Evolutionary conservation across 352 stramenopile species (phyloP), one percentile per base, ranked within the genome.

Genomic region (Globisporangium megalacanthum): DNA sequence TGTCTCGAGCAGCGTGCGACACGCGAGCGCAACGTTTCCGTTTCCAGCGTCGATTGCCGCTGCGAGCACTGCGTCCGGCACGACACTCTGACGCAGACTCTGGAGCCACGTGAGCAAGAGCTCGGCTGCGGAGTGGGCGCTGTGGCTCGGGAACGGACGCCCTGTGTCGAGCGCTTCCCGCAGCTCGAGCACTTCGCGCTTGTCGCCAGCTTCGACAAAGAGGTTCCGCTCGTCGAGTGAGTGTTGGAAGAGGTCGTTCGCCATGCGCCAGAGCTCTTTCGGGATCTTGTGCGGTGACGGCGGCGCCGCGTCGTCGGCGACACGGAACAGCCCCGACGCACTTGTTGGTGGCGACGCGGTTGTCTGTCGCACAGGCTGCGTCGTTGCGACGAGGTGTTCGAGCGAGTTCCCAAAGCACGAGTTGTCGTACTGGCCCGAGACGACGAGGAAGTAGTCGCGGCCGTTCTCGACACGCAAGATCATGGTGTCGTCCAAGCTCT

Each of bases 221-320:
- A 96, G 41, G 42, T 94, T 92, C 49, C 83, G 88, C 33, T 89
- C 74, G 35, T 83, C 62, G 69, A 94, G 79, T 15, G 60, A 88
- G 52, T 90, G 65, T 46, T 77, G 66, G 47, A 95, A 96, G 20
- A 99, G 86, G 41, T 96, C 94, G 72, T 99, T 97, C 46, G 99
- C 88, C 73, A 99, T 96, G 8, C 95, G 83, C 95, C 95, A 99
- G 13, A 99, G 70, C 67, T 99, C 96, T 68, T 98, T 99, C 0
- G 97, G 97, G 13, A 99, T 86, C 53, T 86, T 86, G 31, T 92
- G 81, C 36, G 67, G 45, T 47, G 60, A 37, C 33, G 33, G 33
- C 33, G 8, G 33, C 33, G 33, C 33, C 33, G 10, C 5, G 19
- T 35, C 14, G 19, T 52, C 42, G 47, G 47, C 77, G 13, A 79